A percentile compares a stretch with the other conserved stretches of the same genome.
phyloP scores from a whole-genome alignment of 768 basidiomycete species.

The Phaeotremella skinneri region DNA sequence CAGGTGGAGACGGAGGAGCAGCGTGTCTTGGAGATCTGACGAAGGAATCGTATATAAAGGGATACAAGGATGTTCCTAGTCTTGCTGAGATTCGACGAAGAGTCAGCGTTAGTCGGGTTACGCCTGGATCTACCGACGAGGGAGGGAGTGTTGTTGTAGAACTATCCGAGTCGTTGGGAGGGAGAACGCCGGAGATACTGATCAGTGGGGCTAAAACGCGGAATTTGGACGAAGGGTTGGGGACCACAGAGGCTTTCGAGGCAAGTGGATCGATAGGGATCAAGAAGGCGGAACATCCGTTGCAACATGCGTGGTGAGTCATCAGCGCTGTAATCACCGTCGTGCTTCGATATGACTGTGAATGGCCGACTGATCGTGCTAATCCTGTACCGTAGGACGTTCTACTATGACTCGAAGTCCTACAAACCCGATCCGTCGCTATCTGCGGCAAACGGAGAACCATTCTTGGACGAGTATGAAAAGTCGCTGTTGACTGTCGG shows the following conservation, averaged over 20 bases:
- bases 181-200: not conserved
- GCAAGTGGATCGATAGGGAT: not conserved
- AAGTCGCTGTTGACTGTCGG: slow-evolving; percentile 78
- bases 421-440: slow-evolving; percentile 58
- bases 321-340: not conserved
- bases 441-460: slow-evolving; percentile 55
- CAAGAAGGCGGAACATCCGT: slow-evolving; percentile 59
- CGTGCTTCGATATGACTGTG: slow-evolving; percentile 2
- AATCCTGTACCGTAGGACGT: slow-evolving; percentile 61
- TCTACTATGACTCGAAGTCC: slow-evolving; percentile 81
- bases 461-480: slow-evolving; percentile 50
- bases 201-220: not conserved
- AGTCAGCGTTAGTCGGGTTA: slow-evolving; percentile 12
- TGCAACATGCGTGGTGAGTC: slow-evolving; percentile 76
- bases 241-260: not conserved
- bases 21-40: slow-evolving; percentile 14
- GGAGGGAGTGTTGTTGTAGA: not conserved
- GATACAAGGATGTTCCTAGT: slow-evolving; percentile 42
- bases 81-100: slow-evolving; percentile 34
- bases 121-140: not conserved
- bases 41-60: slow-evolving; percentile 30
- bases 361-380: not conserved
- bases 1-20: not conserved
- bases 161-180: not conserved
- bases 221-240: slow-evolving; percentile 1